These are phyloP conservation scores for Emergomyces pasteurianus DNA, from an alignment of 2,329 filamentous ascomycete genomes.

Conservation along the genomic window DNA sequence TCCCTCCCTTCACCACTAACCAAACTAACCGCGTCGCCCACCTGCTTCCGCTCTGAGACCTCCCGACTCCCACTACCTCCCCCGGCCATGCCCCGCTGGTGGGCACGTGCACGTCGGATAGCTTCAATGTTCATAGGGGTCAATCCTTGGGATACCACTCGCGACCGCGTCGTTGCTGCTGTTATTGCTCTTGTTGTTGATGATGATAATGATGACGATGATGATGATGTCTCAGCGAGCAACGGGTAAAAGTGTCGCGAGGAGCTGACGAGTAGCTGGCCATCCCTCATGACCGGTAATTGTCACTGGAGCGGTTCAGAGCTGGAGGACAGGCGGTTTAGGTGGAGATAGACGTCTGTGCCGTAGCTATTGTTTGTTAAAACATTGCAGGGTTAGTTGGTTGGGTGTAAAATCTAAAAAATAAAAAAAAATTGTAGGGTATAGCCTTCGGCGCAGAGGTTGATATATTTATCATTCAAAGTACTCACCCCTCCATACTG, in stretches of 20 bases:
- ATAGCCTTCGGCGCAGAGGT: not conserved
- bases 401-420: not conserved
- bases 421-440: not conserved
- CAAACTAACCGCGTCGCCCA: slow-evolving; percentile 73
- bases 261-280: slow-evolving; percentile 36
- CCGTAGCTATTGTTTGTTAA: slow-evolving; percentile 56
- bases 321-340: slow-evolving; percentile 88
- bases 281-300: slow-evolving; percentile 78
- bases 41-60: slow-evolving; percentile 76
- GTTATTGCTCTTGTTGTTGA: slow-evolving; percentile 10
- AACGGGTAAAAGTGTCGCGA: slow-evolving; percentile 28
- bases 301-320: slow-evolving; percentile 93
- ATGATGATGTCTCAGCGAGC: slow-evolving; percentile 12
- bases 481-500: slow-evolving; percentile 90
- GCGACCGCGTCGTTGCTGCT: slow-evolving; percentile 10
- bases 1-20: slow-evolving; percentile 43
- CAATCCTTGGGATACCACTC: slow-evolving; percentile 38
- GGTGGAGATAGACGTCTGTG: slow-evolving; percentile 94
- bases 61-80: slow-evolving; percentile 46
- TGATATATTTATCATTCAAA: not conserved
- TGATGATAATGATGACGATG: too few species aligned
- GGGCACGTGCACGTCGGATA: slow-evolving; percentile 36
- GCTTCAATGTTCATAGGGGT: slow-evolving; percentile 41
- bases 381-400: slow-evolving; percentile 3
- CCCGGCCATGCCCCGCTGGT: slow-evolving; percentile 41